These are phyloP conservation scores for Nothophoma quercina DNA, from an alignment of 2,329 filamentous ascomycete genomes.

Conservation along the genomic window DNA sequence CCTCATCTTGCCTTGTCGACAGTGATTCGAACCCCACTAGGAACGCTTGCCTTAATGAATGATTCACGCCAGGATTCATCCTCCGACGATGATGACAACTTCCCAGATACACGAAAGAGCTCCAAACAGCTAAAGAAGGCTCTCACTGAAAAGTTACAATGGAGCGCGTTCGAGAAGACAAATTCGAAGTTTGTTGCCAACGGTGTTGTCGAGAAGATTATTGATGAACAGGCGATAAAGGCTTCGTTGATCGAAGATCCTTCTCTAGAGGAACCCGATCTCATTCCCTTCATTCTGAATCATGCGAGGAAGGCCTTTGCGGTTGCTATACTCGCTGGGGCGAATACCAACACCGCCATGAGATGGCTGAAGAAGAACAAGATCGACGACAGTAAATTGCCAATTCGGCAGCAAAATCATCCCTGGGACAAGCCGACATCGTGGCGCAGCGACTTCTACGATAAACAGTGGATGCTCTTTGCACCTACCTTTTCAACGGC, in stretches of 20 bases:
- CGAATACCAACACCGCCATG: not conserved
- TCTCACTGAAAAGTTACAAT: too few relatives aligned
- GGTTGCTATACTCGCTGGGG: not conserved
- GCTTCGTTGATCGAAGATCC: not conserved
- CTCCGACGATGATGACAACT: not conserved
- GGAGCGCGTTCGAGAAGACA: not conserved
- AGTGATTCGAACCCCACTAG: too few relatives aligned
- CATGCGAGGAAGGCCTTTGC: not conserved
- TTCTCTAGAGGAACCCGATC: not conserved
- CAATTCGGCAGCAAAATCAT: not conserved
- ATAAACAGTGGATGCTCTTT: slow-evolving; percentile 2
- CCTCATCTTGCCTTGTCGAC: too few relatives aligned
- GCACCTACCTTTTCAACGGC: not conserved
- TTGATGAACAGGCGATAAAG: not conserved
- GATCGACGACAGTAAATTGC: not conserved
- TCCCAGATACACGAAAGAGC: not conserved
- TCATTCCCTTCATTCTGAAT: not conserved
- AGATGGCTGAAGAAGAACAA: not conserved
- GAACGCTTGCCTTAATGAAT: too few relatives aligned
- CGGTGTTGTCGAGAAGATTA: not conserved
- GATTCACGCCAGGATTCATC: too few relatives aligned
- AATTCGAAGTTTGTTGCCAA: not conserved
- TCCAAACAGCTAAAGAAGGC: not conserved
- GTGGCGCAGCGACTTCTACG: slow-evolving; percentile 1
- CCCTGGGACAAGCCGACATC: not conserved